phyloP scores from a whole-genome alignment of 495 filamentous ascomycete genomes.

The Aspergillus sparsus region DNA sequence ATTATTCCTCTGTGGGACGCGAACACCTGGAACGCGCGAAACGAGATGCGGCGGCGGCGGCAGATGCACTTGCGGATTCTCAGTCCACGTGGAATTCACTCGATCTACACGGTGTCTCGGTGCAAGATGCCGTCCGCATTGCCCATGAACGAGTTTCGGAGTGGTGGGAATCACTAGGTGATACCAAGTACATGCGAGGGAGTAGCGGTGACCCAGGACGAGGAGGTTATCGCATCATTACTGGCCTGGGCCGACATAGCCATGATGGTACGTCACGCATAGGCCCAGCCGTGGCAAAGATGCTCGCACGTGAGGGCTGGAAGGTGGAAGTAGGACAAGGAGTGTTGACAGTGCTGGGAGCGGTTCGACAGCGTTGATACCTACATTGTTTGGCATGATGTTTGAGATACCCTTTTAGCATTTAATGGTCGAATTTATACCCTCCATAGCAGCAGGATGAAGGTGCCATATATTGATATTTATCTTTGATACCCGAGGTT shows the following conservation, averaged over 20 bases:
- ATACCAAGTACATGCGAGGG: constrained; percentile 51
- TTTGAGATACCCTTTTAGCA: constrained; percentile 20
- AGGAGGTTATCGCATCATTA: constrained; percentile 69
- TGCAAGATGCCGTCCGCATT: constrained; percentile 77
- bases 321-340: constrained; percentile 70
- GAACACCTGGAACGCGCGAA: constrained; percentile 50
- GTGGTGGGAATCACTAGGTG: constrained; percentile 81
- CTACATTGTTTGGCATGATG: neutral
- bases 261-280: constrained; percentile 72
- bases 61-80: constrained; percentile 60
- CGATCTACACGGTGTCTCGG: constrained; percentile 84
- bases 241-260: constrained; percentile 77
- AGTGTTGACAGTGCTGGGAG: constrained; percentile 63
- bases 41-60: constrained; percentile 48
- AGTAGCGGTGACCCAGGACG: constrained; percentile 40
- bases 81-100: constrained; percentile 59
- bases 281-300: constrained; percentile 76
- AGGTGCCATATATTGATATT: neutral
- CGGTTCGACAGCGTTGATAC: constrained; percentile 30
- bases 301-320: constrained; percentile 80
- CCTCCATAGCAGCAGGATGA: neutral
- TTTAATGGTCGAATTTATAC: neutral
- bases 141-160: constrained; percentile 60
- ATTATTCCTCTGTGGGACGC: constrained; percentile 62
- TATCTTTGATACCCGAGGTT: neutral